Conservation (phyloP, 2,329 filamentous ascomycete genomes). For the Neofusicoccum parvum region DNA sequence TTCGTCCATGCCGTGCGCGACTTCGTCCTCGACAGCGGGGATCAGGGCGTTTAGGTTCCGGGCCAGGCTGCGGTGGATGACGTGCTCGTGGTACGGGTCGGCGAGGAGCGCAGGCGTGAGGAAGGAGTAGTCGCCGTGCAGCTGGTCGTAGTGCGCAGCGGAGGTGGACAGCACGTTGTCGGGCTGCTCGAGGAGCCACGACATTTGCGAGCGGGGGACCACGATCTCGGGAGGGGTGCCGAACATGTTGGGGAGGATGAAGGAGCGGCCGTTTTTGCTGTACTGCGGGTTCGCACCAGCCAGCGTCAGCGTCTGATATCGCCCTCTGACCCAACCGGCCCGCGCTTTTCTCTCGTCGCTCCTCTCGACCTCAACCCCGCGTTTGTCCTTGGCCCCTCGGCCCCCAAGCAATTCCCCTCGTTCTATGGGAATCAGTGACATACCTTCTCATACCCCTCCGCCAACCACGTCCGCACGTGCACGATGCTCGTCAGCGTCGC, state of each 20-base stretch:
- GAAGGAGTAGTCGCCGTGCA: conserved; percentile 45
- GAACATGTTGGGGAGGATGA: conserved; percentile 31
- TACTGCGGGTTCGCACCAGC: conserved; percentile 22
- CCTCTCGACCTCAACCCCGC: not conserved
- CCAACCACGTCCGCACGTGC: not conserved
- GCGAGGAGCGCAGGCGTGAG: conserved; percentile 37
- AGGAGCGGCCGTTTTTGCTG: conserved; percentile 30
- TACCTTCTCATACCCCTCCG: conserved; percentile 12
- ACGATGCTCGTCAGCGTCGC: not conserved
- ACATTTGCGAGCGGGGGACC: conserved; percentile 37
- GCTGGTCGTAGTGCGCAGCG: conserved; percentile 40
- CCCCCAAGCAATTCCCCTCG: not conserved
- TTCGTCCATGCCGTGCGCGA: conserved; percentile 36
- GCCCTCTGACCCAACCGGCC: too few species aligned
- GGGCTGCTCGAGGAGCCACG: conserved; percentile 48
- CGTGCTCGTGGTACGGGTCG: conserved; percentile 45
- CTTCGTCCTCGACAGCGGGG: conserved; percentile 42
- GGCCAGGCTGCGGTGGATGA: conserved; percentile 45
- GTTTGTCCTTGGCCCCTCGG: too few species aligned
- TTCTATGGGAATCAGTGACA: not conserved
- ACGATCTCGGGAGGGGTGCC: conserved; percentile 34
- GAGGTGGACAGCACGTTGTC: conserved; percentile 42
- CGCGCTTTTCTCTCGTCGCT: not conserved
- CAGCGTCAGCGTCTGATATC: too few species aligned
- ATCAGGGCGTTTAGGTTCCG: conserved; percentile 42